Base-by-base conservation (phyloP, 768 basidiomycete species). In the Austroboletus eburneus region DNA sequence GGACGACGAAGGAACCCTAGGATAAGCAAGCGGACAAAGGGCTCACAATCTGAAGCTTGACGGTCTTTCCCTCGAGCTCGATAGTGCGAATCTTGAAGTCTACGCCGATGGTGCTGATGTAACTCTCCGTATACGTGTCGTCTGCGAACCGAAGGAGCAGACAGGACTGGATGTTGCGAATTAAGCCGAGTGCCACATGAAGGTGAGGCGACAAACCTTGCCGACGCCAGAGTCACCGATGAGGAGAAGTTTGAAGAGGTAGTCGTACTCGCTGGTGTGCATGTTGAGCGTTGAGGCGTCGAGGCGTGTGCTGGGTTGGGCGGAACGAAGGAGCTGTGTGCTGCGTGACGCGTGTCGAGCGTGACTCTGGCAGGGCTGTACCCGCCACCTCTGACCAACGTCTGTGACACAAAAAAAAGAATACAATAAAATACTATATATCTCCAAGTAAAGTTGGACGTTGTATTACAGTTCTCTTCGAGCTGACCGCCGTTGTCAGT, bases 21-120 rank as follows among this genome's bases (percentile, higher is more conserved):
- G 27, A 53, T 35, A 39, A 51, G 36, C 42, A 46, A 33, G 29
- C 9, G 9, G 27, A 34, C 35, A 18, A 47, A 53, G 46, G 35
- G 72, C 94, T 70, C 61, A 96, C 94, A 70, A 98, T 98, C 73
- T 98, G 95, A 49, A 98, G 79, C 70, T 97, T 98, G 68, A 97
- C 91, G 1, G 90, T 91, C 85, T 96, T 96, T 49, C 95, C 95
- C 63, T 98, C 95, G 45, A 98, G 78, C 68, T 98, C 95, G 70
- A 98, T 97, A 29, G 95, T 98, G 50, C 95, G 82, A 73, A 98
- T 97, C 85, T 94, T 95, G 75, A 96, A 96, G 75, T 96, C 93
- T 48, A 97, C 92, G 55, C 96, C 96, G 69, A 97, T 98, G 32
- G 95, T 97, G 49, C 86, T 89, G 65, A 98, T 94, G 71, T 95